Conservation (phyloP, 2,329 filamentous ascomycete species). For the Pleurostoma richardsiae region DNA sequence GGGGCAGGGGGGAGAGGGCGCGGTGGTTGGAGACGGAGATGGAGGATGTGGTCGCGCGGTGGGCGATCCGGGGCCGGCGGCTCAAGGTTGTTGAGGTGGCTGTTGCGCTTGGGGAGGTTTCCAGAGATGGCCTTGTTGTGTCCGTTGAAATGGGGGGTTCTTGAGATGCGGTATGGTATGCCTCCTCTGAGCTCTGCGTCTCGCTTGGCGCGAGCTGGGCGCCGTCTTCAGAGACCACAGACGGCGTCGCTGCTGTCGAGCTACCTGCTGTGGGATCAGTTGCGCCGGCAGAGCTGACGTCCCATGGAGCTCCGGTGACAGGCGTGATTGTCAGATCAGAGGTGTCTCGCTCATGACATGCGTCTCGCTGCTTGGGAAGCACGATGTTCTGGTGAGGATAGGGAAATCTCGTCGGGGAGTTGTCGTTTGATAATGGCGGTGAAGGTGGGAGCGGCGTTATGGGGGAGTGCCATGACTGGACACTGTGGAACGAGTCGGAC, state of each 20-base stretch:
- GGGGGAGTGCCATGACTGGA: slow-evolving; percentile 46
- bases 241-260: background rate
- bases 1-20: slow-evolving; percentile 62
- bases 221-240: background rate
- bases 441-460: slow-evolving; percentile 37
- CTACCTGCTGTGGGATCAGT: background rate
- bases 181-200: slow-evolving; percentile 2
- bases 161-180: background rate
- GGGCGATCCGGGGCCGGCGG: slow-evolving; percentile 37
- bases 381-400: slow-evolving; percentile 34
- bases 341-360: slow-evolving; percentile 18
- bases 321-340: slow-evolving; percentile 28
- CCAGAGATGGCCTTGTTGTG: no score
- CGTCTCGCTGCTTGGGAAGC: slow-evolving; percentile 17
- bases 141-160: background rate
- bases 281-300: slow-evolving; percentile 19
- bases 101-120: background rate
- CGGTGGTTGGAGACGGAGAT: slow-evolving; percentile 37
- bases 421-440: slow-evolving; percentile 33
- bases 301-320: slow-evolving; percentile 20
- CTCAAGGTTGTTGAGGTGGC: slow-evolving; percentile 19
- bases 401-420: slow-evolving; percentile 28
- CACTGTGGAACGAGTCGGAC: slow-evolving; percentile 50
- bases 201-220: slow-evolving; percentile 9
- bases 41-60: slow-evolving; percentile 49